Conservation (phyloP, 495 filamentous ascomycete genomes). For the Penicillium soppii region DNA sequence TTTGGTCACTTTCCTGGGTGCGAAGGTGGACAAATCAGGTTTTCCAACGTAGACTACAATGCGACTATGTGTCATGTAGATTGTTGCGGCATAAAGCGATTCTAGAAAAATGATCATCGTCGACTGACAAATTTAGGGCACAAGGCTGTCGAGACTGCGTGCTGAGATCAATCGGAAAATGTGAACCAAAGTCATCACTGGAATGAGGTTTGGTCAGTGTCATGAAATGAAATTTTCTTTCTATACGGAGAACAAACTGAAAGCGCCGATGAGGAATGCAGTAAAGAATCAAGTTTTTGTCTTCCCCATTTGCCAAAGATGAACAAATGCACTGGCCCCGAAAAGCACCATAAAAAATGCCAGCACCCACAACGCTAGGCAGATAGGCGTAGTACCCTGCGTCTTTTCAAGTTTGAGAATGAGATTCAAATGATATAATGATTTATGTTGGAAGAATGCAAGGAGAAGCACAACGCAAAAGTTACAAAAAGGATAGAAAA, state of each 20-base stretch:
- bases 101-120: slow-evolving; percentile 28
- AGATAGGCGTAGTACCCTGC: slow-evolving; percentile 1
- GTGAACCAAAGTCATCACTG: slow-evolving; percentile 20
- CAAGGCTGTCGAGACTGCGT: slow-evolving; percentile 4
- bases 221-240: not conserved
- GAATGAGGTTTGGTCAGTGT: not conserved
- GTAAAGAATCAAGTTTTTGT: slow-evolving; percentile 14
- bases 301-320: slow-evolving; percentile 13
- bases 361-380: not conserved
- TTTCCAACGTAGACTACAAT: slow-evolving; percentile 20
- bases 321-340: slow-evolving; percentile 8
- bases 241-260: slow-evolving; percentile 6
- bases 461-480: no score
- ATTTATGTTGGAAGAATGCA: no score
- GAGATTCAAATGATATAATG: no score
- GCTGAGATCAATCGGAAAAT: slow-evolving; percentile 11
- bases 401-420: no score
- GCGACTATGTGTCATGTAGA: slow-evolving; percentile 39
- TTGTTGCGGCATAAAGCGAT: slow-evolving; percentile 28
- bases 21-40: slow-evolving; percentile 25
- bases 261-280: slow-evolving; percentile 16
- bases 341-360: slow-evolving; percentile 6
- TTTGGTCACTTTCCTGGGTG: slow-evolving; percentile 24
- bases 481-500: no score
- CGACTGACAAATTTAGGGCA: slow-evolving; percentile 29